phyloP scores from a whole-genome alignment of 768 basidiomycete species.

The Phanerodontia chrysosporium region DNA sequence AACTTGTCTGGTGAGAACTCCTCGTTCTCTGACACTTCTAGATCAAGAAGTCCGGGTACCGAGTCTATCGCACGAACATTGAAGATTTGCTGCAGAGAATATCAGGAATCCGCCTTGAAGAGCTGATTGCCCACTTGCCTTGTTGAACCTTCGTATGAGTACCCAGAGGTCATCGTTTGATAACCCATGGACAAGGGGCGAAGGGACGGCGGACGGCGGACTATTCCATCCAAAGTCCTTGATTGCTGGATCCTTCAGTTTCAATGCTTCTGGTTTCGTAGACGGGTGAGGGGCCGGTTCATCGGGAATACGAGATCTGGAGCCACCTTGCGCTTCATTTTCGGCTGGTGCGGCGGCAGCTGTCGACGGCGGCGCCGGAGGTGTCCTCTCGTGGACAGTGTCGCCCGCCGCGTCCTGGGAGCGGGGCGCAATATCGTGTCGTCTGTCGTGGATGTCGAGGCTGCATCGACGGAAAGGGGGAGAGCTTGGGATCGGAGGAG shows the following conservation, averaged over 20 bases:
- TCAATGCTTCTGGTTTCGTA: conserved; percentile 7
- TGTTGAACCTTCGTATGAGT: conserved; percentile 37
- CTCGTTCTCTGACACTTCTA: conserved; percentile 34
- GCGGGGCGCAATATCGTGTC: not conserved
- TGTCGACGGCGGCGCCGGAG: not conserved
- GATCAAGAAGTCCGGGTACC: conserved; percentile 32
- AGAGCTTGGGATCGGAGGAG: not conserved
- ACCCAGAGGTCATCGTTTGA: conserved; percentile 36
- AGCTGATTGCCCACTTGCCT: conserved; percentile 22
- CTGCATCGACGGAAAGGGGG: not conserved
- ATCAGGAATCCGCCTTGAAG: not conserved
- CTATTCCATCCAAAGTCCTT: conserved; percentile 25
- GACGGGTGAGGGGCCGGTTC: conserved; percentile 15
- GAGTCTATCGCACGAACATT: conserved; percentile 31
- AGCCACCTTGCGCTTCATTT: not conserved
- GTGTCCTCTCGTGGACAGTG: not conserved
- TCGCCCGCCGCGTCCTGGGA: not conserved
- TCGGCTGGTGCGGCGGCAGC: not conserved
- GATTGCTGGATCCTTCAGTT: conserved; percentile 25
- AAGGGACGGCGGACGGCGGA: conserved; percentile 18
- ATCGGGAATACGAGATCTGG: conserved; percentile 4
- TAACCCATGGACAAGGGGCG: conserved; percentile 30
- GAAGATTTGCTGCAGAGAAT: conserved; percentile 30
- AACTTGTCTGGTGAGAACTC: conserved; percentile 42
- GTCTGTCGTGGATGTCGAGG: not conserved